Evolutionary conservation across 1,139 yeast genomes (phyloP).

Genomic region (Tardiomyces digboiensis): DNA sequence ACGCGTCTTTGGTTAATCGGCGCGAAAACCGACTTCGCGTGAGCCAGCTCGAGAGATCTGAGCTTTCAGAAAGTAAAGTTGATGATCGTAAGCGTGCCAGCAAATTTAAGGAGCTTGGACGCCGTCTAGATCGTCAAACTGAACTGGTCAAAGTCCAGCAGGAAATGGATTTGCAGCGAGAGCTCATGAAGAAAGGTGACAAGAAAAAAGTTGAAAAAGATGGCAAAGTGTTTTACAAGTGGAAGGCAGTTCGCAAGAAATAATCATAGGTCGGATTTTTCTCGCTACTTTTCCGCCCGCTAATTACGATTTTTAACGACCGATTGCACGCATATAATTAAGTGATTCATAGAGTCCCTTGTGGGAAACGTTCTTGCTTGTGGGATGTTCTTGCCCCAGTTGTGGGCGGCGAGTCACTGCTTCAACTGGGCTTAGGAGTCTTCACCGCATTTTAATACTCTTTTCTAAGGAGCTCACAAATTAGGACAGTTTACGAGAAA

Average conservation of each 20-base stretch:
- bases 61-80: constrained; percentile 6
- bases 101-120: constrained; percentile 13
- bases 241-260: constrained; percentile 81
- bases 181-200: constrained; percentile 83
- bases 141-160: constrained; percentile 33
- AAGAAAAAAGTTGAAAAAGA: constrained; percentile 63
- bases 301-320: too few species aligned
- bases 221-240: constrained; percentile 69
- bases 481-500: too few species aligned
- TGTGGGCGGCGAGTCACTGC: too few species aligned
- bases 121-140: constrained; percentile 23
- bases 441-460: too few species aligned
- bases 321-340: too few species aligned
- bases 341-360: too few species aligned
- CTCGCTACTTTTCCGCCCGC: too few species aligned
- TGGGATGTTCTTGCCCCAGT: too few species aligned
- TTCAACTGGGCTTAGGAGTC: too few species aligned
- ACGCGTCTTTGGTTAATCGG: constrained; percentile 47
- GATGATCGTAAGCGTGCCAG: constrained; percentile 7
- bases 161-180: constrained; percentile 50
- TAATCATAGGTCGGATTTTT: too few species aligned
- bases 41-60: constrained; percentile 41
- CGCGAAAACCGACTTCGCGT: constrained; percentile 64
- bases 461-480: too few species aligned
- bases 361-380: too few species aligned